phyloP scores from a whole-genome alignment of 768 basidiomycete species.

The Trametes villosa region DNA sequence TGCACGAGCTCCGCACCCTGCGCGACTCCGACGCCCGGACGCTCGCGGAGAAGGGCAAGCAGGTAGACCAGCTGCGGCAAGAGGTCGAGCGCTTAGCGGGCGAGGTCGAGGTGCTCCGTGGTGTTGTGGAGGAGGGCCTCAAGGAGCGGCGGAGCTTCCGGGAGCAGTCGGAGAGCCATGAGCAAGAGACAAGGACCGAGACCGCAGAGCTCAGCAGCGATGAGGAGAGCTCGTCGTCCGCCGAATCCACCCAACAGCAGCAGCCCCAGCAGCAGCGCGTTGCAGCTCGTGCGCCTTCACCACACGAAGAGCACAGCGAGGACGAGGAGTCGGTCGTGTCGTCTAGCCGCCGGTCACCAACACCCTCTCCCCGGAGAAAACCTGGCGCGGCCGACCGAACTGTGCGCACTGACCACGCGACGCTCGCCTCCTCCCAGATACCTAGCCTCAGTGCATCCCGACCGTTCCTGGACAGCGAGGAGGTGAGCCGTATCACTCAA shows the following conservation, averaged over 20 bases:
- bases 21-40: constrained; percentile 65
- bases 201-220: not conserved
- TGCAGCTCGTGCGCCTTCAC: not conserved
- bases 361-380: constrained; percentile 41
- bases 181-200: constrained; percentile 8
- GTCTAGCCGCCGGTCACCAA: constrained; percentile 24
- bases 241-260: not conserved
- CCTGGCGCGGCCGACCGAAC: constrained; percentile 44
- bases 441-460: constrained; percentile 32
- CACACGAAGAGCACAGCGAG: constrained; percentile 32
- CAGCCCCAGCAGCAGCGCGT: constrained; percentile 2
- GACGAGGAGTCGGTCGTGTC: constrained; percentile 16
- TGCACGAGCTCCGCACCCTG: constrained; percentile 65
- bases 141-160: constrained; percentile 66
- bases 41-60: constrained; percentile 61
- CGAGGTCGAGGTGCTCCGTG: constrained; percentile 86
- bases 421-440: constrained; percentile 47
- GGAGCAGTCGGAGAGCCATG: constrained; percentile 39
- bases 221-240: not conserved
- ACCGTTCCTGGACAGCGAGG: constrained; percentile 57
- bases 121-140: constrained; percentile 86
- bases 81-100: constrained; percentile 83
- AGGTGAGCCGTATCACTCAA: constrained; percentile 62
- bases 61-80: constrained; percentile 66
- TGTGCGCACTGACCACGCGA: constrained; percentile 58